Evolutionary conservation across 75 land plant genomes (phyloP).

Genomic region (Selaginella tamariscina): DNA sequence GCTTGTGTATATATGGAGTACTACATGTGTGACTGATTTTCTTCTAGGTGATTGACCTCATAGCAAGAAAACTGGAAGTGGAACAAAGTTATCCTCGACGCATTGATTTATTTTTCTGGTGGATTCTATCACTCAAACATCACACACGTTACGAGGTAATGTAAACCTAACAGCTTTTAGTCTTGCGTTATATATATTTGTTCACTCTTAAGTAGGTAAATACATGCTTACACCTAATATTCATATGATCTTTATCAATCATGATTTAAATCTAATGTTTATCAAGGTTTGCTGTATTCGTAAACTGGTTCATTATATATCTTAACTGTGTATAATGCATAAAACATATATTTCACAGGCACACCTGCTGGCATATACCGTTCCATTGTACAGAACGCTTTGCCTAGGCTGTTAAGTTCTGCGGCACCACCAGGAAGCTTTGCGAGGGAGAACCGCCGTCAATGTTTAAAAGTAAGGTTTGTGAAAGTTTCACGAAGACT

Average conservation of each 20-base stretch:
- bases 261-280: no score
- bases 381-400: conserved; percentile 65
- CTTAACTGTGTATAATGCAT: no score
- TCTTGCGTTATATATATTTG: no score
- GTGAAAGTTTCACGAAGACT: no score
- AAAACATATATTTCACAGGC: no score
- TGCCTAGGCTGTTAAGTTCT: conserved; percentile 75
- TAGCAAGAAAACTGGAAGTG: conserved; percentile 60
- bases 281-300: neutral
- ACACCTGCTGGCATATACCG: conserved; percentile 71
- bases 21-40: no score
- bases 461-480: conserved; percentile 71
- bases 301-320: neutral
- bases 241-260: no score
- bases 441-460: conserved; percentile 94
- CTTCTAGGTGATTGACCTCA: conserved; percentile 74
- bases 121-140: conserved; percentile 93
- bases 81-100: conserved; percentile 80
- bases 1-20: no score
- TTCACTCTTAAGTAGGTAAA: no score
- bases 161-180: no score
- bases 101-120: conserved; percentile 91
- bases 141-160: conserved; percentile 75
- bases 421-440: conserved; percentile 74
- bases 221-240: no score